Conservation (phyloP, 257 asterid genomes). For the Nicotiana paniculata region DNA sequence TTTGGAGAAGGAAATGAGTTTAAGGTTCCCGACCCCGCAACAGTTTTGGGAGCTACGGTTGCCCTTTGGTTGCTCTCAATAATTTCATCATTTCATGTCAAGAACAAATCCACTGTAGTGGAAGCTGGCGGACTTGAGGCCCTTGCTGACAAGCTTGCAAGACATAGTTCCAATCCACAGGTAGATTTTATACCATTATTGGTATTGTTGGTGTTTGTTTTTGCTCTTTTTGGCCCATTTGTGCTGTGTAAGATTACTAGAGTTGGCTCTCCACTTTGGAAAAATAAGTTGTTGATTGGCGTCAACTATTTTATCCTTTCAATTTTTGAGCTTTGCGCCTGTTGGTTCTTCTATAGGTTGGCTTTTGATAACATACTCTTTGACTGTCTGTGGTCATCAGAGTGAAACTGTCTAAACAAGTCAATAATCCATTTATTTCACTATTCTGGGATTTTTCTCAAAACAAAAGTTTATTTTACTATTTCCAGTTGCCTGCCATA, state of each 20-base stretch:
- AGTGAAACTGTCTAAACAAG: not conserved
- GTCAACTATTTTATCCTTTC: not conserved
- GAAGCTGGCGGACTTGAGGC: conserved; percentile 81
- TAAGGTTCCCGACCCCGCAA: conserved; percentile 62
- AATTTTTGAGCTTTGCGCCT: not conserved
- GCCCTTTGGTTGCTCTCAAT: conserved; percentile 79
- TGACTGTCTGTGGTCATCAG: not conserved
- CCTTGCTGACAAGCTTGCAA: conserved; percentile 53
- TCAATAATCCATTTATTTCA: not conserved
- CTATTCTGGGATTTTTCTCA: too few relatives aligned
- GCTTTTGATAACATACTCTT: not conserved
- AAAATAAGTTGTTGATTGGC: not conserved
- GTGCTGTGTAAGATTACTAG: not conserved
- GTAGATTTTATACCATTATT: conserved; percentile 24
- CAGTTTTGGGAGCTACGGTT: conserved; percentile 55
- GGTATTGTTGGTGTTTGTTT: not conserved
- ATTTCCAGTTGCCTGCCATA: not conserved
- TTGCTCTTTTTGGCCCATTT: not conserved
- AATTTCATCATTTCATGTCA: conserved; percentile 45
- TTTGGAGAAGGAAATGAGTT: conserved; percentile 48
- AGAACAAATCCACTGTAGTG: conserved; percentile 48
- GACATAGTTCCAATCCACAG: conserved; percentile 40
- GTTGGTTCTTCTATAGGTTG: not conserved
- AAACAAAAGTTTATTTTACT: not conserved
- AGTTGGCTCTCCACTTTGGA: not conserved